Evolutionary conservation across 1,284 basidiomycete genomes (phyloP), one percentile per base, ranked within the genome.

Genomic region (Ceratobasidium sp.): DNA sequence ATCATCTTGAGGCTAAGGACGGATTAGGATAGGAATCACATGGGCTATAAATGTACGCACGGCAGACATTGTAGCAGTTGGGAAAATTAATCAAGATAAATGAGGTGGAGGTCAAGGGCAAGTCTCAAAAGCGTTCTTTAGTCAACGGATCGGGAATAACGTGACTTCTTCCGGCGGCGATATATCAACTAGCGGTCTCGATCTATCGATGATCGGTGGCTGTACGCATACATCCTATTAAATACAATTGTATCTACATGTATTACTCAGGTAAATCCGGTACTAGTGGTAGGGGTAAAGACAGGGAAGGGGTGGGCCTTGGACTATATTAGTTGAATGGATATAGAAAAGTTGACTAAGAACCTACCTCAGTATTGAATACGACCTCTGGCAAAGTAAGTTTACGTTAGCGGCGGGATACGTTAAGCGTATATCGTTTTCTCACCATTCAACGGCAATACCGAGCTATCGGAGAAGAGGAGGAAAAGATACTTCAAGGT

Each of bases 401-500:
- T 21, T 21, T 45, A 21, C 21, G 43, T 46, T 21, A 61, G 59
- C n/a, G 5, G 18, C 1, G 12, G 72, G 23, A 55, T 10, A 26
- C 55, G 2, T 58, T n/a, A 39, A 39, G 32, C 8, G 21, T 6
- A 39, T 4, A 26, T 14, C 32, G 10, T 53, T 18, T n/a, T 50
- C 90, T 79, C 76, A 93, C 92, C 83, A 75, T 89, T 86, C 73
- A 97, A 80, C 14, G 94, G 89, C 71, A 97, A 81, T 21, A 89
- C 85, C 57, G 82, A 84, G n/a, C 86, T 86, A 76, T 94, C 92
- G 57, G 90, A 88, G 79, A 97, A 98, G 6, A 97, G 82, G 73
- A 98, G 81, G 78, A 92, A 97, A 45, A 98, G 83, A 81, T 98
- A 98, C 81, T 98, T 98, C 72, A 98, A 82, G 5, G 95, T 98